phyloP scores from a whole-genome alignment of 768 basidiomycete species.

The Suillus fuscotomentosus region DNA sequence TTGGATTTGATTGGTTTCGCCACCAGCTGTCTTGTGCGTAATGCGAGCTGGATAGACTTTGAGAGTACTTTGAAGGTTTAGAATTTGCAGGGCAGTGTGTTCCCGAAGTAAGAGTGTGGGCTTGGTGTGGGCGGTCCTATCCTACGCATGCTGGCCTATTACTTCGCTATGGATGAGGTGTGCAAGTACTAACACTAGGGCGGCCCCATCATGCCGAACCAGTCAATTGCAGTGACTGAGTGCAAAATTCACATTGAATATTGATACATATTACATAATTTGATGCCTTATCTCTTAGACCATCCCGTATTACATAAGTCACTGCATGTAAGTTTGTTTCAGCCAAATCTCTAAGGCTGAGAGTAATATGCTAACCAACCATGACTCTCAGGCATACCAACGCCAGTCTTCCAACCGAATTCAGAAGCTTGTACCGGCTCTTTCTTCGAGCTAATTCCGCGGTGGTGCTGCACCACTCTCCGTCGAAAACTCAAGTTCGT shows the following conservation, averaged over 20 bases:
- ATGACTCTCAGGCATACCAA: not conserved
- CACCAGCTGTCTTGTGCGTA: not conserved
- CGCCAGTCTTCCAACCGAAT: slow-evolving; percentile 29
- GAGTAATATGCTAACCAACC: not conserved
- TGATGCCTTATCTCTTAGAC: not conserved
- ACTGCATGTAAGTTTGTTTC: not conserved
- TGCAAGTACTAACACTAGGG: no score
- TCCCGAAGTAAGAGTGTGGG: not conserved
- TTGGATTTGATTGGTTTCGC: not conserved
- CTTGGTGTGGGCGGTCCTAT: not conserved
- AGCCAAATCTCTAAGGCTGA: not conserved
- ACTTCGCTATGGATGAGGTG: no score
- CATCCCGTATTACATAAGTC: not conserved
- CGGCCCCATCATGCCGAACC: no score
- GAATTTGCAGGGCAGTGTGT: not conserved
- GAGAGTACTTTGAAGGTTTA: not conserved
- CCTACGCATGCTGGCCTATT: no score
- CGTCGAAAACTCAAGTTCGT: slow-evolving; percentile 43
- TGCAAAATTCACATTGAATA: not conserved
- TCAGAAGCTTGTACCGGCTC: slow-evolving; percentile 61
- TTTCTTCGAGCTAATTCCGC: slow-evolving; percentile 55
- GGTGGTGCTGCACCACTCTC: slow-evolving; percentile 53
- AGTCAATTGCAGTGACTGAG: no score
- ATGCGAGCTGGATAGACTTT: not conserved
- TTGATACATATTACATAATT: not conserved